phyloP scores from a whole-genome alignment of 176 grass and related monocot genomes.

The Chloris gayana region DNA sequence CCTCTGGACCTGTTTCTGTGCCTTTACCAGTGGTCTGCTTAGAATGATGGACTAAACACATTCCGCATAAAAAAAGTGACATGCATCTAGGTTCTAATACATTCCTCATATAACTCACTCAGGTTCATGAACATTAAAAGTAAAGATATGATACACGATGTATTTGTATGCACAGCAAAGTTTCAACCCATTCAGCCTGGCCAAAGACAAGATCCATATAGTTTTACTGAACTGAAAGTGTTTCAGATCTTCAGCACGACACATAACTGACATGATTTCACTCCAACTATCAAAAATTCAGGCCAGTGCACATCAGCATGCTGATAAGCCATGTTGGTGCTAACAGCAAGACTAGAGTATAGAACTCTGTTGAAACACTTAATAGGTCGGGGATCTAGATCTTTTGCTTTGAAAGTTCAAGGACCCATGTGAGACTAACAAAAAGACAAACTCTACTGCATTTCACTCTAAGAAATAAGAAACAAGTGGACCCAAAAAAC shows the following conservation, averaged over 20 bases:
- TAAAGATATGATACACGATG: neutral
- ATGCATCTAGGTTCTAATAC: neutral
- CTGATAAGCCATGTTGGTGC: neutral
- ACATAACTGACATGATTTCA: neutral
- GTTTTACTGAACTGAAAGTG: neutral
- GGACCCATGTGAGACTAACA: neutral
- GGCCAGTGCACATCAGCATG: neutral
- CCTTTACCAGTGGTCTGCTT: neutral
- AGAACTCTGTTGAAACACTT: neutral
- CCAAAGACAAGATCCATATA: neutral
- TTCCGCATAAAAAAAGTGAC: neutral
- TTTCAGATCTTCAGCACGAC: neutral
- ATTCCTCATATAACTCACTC: too few relatives aligned
- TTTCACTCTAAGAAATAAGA: neutral
- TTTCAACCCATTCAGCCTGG: neutral
- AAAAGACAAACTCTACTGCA: neutral
- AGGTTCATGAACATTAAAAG: neutral
- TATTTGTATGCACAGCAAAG: neutral
- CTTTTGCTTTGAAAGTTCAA: neutral
- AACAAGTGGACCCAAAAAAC: neutral
- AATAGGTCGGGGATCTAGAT: neutral
- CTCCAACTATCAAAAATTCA: neutral
- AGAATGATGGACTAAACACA: neutral
- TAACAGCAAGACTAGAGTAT: neutral
- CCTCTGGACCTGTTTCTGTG: neutral